Conservation (phyloP, 257 asterid species). For the Petunia axillaris region DNA sequence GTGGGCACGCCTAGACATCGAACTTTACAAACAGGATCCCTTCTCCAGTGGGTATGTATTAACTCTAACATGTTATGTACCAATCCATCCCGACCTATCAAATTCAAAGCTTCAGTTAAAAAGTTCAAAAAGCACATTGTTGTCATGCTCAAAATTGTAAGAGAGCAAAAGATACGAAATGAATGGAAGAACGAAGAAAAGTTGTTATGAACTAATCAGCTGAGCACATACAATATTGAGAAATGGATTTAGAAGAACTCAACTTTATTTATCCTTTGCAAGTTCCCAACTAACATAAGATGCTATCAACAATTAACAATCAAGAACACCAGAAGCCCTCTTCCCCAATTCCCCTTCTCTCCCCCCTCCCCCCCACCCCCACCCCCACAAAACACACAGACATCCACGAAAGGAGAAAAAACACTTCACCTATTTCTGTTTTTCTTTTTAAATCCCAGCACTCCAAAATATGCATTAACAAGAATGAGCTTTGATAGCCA, state of each 20-base stretch:
- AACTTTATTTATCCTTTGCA: neutral
- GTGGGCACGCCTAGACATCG: slow-evolving; percentile 99
- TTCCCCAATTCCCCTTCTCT: neutral
- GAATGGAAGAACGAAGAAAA: neutral
- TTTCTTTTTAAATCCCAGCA: neutral
- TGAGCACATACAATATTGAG: neutral
- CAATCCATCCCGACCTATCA: slow-evolving; percentile 94
- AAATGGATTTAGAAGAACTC: neutral
- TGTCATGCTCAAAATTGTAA: slow-evolving; percentile 1
- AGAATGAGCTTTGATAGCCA: neutral
- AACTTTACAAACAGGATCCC: slow-evolving; percentile 89
- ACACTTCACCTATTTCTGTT: neutral
- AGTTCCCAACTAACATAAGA: neutral
- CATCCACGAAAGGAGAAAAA: neutral
- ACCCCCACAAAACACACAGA: neutral
- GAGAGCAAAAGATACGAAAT: neutral
- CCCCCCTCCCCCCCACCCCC: neutral
- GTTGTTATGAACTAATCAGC: neutral
- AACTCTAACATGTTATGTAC: slow-evolving; percentile 99
- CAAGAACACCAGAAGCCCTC: neutral
- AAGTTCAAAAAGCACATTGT: neutral
- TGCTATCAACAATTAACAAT: neutral
- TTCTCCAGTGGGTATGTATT: slow-evolving; percentile 96
- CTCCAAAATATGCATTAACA: neutral
- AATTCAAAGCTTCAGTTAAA: slow-evolving; percentile 31